Conservation (phyloP, 2,329 filamentous ascomycete species). For the Clonostachys byssicola region DNA sequence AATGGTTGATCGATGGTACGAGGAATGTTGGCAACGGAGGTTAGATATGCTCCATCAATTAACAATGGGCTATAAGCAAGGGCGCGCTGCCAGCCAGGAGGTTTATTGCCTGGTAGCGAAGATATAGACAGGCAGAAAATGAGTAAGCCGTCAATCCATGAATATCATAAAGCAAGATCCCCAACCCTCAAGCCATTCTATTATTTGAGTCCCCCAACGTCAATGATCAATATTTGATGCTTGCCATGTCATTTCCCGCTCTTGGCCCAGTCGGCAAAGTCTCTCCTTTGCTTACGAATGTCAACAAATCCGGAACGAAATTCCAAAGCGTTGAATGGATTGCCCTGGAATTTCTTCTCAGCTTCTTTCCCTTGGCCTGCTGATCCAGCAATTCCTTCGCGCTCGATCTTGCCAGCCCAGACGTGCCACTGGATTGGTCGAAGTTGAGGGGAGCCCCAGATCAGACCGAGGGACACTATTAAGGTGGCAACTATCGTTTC, state of each 20-base stretch:
- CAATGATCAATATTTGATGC: too few species aligned
- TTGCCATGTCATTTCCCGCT: slow-evolving; percentile 11
- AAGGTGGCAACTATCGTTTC: slow-evolving; percentile 81
- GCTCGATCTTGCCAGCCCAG: slow-evolving; percentile 82
- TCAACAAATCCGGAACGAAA: slow-evolving; percentile 82
- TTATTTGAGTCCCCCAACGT: too few species aligned
- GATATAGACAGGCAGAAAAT: too few species aligned
- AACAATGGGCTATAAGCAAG: too few species aligned
- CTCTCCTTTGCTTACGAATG: slow-evolving; percentile 74
- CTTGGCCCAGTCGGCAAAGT: slow-evolving; percentile 74
- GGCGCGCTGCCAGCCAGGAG: too few species aligned
- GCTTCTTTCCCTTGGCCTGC: slow-evolving; percentile 56
- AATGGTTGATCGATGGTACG: too few species aligned
- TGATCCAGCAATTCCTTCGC: slow-evolving; percentile 62
- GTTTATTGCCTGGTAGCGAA: too few species aligned
- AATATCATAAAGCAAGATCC: too few species aligned
- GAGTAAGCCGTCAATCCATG: too few species aligned
- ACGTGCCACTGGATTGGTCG: slow-evolving; percentile 81
- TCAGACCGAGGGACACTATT: slow-evolving; percentile 78
- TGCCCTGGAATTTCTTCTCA: slow-evolving; percentile 67
- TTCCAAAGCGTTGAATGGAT: slow-evolving; percentile 77
- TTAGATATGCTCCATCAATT: too few species aligned
- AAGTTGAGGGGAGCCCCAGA: slow-evolving; percentile 70
- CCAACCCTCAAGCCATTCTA: too few species aligned
- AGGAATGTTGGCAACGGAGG: too few species aligned